Evolutionary conservation across 352 stramenopile species (phyloP), one percentile per base, ranked within the genome.

Genomic region (Globisporangium yorkense): DNA sequence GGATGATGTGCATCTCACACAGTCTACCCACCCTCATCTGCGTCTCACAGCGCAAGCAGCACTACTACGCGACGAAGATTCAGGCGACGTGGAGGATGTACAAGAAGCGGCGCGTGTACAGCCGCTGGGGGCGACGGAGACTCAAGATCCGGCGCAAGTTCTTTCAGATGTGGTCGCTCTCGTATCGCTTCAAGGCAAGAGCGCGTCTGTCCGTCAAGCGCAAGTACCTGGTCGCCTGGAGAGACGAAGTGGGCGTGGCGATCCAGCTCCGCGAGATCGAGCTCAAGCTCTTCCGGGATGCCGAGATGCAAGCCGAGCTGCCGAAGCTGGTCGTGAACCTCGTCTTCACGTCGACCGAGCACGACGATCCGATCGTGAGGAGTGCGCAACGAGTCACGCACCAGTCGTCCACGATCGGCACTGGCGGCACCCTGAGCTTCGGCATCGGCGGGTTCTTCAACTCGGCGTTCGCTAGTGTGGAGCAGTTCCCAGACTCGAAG

Each of bases 271-370:
- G 70, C 1, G 58, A 69, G 24, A 75, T 90, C 56, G 82, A 92
- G 66, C 65, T 90, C 12, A 63, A 65, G 39, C 68, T 92, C 37
- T 88, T 87, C 24, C 72, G 66, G 29, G 67, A 84, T 33, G 77
- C 76, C 29, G 79, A 77, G 49, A 84, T 62, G n/a, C 68, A 75
- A 33, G 55, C 66, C 16, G 64, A 72, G 39, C 45, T 89, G 18
- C 76, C 80, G 3, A 72, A 66, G 0, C 59, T 90, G 59, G 80
- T 90, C 4, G 65, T 87, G 45, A 92, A 92, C 43, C 62, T 92
- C n/a, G 77, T 88, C 0, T 83, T 91, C 48, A 91, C 76, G 5
- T 74, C 70, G 0, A 71, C 71, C 9, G 46, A 43, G 39, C 33
- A 12, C 33, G 33, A 39, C 33, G 6, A 39, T 9, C 51, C 29